Evolutionary conservation across 352 stramenopile species (phyloP), one percentile per base, ranked within the genome.

Genomic region (Blastocystis sp.): DNA sequence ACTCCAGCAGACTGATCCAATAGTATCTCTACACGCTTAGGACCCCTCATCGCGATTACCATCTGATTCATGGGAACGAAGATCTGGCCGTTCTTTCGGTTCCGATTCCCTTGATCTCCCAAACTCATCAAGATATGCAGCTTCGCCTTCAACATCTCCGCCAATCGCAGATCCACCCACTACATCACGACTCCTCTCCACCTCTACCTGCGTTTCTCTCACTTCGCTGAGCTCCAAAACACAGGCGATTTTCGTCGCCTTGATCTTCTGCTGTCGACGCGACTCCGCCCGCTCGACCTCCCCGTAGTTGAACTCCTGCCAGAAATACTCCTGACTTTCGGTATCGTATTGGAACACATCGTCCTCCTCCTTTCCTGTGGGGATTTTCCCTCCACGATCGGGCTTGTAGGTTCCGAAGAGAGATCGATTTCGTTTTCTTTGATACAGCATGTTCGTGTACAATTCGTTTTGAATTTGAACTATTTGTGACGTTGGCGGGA

Each of bases 131-230:
- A 42, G 24, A 81, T 81, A n/a, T 81, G 69, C 6, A 81, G 69
- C 24, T 61, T 81, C 27, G 69, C 42, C 69, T 81, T 81, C 69
- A 81, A n/a, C 29, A 81, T 81, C 29, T 81, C 69, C 16, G 69
- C 69, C 16, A 81, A 51, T 11, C 56, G 54, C 49, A 63, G 6
- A 42, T 81, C 69, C 44, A 81, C 49, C 32, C 49, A 56, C 67
- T 78, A 61, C 38, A n/a, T 14, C 0, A 57, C 67, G 32, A 32
- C 6, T 36, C 18, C 24, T 32, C 67, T 42, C 0, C n/a, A 0
- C 42, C 16, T 4, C 46, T 38, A 63, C 44, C 27, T 81, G 69
- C 24, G 69, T 81, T 32, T 81, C 69, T 40, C 69, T 40, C 9
- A 64, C 2, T 38, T 63, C 14, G 24, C 69, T 64, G 1, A 81